These are phyloP conservation scores for Talaromyces rugulosus DNA, from an alignment of 2,329 filamentous ascomycete genomes.

Conservation along the genomic window DNA sequence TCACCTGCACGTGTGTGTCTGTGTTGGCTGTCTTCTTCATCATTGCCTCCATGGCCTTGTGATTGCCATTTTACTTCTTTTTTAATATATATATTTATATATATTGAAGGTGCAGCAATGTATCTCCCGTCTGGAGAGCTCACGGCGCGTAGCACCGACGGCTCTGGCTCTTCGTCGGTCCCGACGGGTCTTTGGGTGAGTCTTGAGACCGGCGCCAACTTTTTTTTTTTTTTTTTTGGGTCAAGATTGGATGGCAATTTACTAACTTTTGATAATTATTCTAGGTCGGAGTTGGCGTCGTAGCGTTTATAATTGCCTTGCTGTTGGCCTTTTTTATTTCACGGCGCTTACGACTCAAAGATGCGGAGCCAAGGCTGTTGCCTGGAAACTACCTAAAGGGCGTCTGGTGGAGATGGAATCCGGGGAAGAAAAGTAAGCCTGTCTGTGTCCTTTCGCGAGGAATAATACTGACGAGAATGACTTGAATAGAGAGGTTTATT, in stretches of 20 bases:
- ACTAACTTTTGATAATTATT: background rate
- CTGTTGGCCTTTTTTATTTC: constrained; percentile 32
- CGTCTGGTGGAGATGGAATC: constrained; percentile 50
- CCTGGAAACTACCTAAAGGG: constrained; percentile 49
- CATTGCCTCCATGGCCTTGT: constrained; percentile 6
- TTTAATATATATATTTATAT: background rate
- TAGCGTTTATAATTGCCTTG: constrained; percentile 28
- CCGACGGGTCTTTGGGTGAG: constrained; percentile 9
- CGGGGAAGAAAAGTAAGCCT: constrained; percentile 16
- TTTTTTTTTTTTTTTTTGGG: background rate
- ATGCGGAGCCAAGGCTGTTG: constrained; percentile 49
- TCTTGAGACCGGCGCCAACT: background rate
- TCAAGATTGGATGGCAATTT: background rate
- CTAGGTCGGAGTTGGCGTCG: constrained; percentile 26
- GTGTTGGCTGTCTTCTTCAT: background rate
- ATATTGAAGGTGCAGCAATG: constrained; percentile 4
- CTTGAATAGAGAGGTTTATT: background rate
- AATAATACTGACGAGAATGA: background rate
- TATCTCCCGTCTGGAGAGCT: constrained; percentile 11
- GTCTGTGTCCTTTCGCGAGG: background rate
- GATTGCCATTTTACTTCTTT: background rate
- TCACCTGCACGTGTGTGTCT: background rate
- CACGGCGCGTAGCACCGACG: constrained; percentile 1
- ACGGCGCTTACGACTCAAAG: constrained; percentile 40
- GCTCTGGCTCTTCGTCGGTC: constrained; percentile 1